Evolutionary conservation across 768 basidiomycete species (phyloP).

Genomic region (Cytidiella melzeri): DNA sequence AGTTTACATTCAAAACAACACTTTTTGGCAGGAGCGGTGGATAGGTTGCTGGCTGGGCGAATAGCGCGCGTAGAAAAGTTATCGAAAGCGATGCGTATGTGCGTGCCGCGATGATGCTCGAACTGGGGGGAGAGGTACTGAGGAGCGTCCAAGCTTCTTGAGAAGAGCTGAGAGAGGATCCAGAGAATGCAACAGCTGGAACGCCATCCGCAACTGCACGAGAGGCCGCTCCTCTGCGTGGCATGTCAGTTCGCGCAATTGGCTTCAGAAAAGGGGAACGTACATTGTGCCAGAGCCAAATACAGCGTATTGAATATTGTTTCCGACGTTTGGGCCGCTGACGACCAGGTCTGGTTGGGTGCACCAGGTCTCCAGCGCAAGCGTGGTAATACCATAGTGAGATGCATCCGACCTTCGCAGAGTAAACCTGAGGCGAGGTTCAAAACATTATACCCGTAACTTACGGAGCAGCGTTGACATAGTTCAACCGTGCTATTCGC

Average conservation of each 20-base stretch:
- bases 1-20: slow-evolving; percentile 45
- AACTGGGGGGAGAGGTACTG: slow-evolving; percentile 14
- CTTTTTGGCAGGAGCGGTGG: slow-evolving; percentile 35
- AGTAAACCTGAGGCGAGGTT: not conserved
- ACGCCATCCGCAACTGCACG: slow-evolving; percentile 24
- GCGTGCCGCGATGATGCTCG: slow-evolving; percentile 11
- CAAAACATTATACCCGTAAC: not conserved
- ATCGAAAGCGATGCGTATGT: slow-evolving; percentile 19
- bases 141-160: slow-evolving; percentile 25
- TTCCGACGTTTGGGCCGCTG: slow-evolving; percentile 13
- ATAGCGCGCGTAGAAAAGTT: slow-evolving; percentile 15
- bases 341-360: slow-evolving; percentile 9
- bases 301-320: not conserved
- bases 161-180: slow-evolving; percentile 13
- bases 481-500: slow-evolving; percentile 32
- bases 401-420: slow-evolving; percentile 5
- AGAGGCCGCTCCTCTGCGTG: slow-evolving; percentile 21
- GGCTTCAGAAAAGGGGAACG: not conserved
- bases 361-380: slow-evolving; percentile 7
- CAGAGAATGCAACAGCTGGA: slow-evolving; percentile 27
- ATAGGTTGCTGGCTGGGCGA: slow-evolving; percentile 8
- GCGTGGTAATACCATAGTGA: slow-evolving; percentile 6
- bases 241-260: not conserved
- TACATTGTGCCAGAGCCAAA: slow-evolving; percentile 5
- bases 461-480: slow-evolving; percentile 37